Conservation (phyloP, 805 yeast genomes). For the Lipomyces sp. region DNA sequence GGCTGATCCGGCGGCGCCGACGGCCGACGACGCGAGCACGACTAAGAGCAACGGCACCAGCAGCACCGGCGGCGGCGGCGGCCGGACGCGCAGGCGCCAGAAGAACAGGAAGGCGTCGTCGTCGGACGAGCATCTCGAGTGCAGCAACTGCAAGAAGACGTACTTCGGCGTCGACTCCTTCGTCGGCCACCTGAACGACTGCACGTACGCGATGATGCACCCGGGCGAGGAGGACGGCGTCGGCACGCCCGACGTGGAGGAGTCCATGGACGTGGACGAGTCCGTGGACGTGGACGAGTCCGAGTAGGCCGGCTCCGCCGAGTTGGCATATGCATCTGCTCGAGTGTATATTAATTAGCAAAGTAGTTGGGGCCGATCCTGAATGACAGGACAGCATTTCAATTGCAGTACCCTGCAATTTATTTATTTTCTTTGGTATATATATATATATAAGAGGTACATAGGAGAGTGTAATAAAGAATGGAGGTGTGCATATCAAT, state of each 20-base stretch:
- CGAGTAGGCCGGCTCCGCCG: too few species aligned
- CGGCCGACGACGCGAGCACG: neutral
- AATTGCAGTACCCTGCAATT: too few species aligned
- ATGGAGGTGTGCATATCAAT: too few species aligned
- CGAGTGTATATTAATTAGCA: too few species aligned
- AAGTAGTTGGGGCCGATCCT: too few species aligned
- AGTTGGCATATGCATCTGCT: too few species aligned
- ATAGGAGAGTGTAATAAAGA: too few species aligned
- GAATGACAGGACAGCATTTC: too few species aligned
- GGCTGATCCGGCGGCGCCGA: neutral
- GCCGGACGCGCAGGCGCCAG: constrained; percentile 1
- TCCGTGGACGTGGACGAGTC: too few species aligned
- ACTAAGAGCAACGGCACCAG: neutral
- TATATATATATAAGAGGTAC: too few species aligned
- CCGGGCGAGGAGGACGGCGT: constrained; percentile 15
- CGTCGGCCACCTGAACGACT: constrained; percentile 20
- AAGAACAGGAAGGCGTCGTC: constrained; percentile 1
- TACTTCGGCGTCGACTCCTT: constrained; percentile 19
- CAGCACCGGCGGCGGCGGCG: neutral
- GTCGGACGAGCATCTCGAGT: constrained; percentile 7
- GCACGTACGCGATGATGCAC: constrained; percentile 27
- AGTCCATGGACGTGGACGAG: too few species aligned
- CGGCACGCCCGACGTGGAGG: neutral
- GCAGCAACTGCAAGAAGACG: constrained; percentile 11
- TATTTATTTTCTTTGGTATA: too few species aligned